These are phyloP conservation scores for Phytophthora ramorum DNA, from an alignment of 352 stramenopile genomes.

Conservation along the genomic window DNA sequence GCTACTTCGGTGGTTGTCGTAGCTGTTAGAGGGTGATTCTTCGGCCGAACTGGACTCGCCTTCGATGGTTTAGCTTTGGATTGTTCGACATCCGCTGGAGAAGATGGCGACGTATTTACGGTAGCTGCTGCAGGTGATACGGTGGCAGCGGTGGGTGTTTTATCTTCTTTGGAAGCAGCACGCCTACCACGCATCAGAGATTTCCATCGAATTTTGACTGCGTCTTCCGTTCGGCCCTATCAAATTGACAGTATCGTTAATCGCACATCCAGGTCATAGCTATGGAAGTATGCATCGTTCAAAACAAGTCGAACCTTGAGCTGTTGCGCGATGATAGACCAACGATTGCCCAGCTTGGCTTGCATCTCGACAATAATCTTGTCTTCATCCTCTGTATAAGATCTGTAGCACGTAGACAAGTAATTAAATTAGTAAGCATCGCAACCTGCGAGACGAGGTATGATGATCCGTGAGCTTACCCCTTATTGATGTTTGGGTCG, in stretches of 20 bases:
- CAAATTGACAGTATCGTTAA: constrained; percentile 1
- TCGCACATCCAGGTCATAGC: background rate
- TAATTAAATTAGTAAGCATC: background rate
- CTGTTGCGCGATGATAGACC: constrained; percentile 93
- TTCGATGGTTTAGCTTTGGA: constrained; percentile 45
- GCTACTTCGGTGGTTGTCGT: constrained; percentile 8
- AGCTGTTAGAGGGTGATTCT: constrained; percentile 36
- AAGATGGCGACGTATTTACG: constrained; percentile 16
- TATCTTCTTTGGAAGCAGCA: constrained; percentile 75
- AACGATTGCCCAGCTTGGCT: constrained; percentile 91
- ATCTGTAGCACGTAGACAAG: constrained; percentile 36
- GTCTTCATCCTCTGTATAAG: constrained; percentile 92
- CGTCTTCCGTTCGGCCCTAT: constrained; percentile 92
- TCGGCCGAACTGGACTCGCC: constrained; percentile 48
- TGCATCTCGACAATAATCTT: constrained; percentile 94
- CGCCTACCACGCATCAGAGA: constrained; percentile 85
- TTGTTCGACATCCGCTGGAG: constrained; percentile 29
- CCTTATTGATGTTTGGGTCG: constrained; percentile 94
- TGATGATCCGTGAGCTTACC: constrained; percentile 44
- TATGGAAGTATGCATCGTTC: background rate
- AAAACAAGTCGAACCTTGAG: constrained; percentile 61
- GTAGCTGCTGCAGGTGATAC: constrained; percentile 22
- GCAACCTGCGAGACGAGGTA: background rate
- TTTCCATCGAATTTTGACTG: constrained; percentile 95
- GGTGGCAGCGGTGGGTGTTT: constrained; percentile 29